A percentile compares a stretch with the other conserved stretches of the same genome.
Conservation (phyloP, 805 yeast species). For the Metschnikowia baotianmanensis region DNA sequence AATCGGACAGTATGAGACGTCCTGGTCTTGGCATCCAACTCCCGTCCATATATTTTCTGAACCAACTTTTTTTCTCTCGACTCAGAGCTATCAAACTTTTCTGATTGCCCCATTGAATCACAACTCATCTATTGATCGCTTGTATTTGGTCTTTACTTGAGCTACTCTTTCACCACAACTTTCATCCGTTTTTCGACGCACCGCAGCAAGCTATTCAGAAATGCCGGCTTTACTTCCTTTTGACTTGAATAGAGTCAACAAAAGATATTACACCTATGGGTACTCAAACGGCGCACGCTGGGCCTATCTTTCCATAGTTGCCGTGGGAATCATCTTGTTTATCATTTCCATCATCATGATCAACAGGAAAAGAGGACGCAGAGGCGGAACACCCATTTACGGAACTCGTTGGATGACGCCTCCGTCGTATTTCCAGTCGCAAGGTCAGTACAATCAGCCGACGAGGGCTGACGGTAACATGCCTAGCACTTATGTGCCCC, state of each 20-base stretch:
- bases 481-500: slow-evolving; percentile 54
- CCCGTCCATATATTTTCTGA: not conserved
- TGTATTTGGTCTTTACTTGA: no score
- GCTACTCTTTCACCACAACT: no score
- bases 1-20: not conserved
- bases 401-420: slow-evolving; percentile 90
- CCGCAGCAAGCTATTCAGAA: no score
- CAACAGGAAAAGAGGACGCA: slow-evolving; percentile 50
- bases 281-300: slow-evolving; percentile 45
- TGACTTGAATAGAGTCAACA: not conserved
- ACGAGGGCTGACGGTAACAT: slow-evolving; percentile 38
- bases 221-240: not conserved
- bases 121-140: no score
- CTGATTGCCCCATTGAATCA: no score
- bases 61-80: not conserved
- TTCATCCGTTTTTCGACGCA: no score
- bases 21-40: not conserved
- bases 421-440: slow-evolving; percentile 69
- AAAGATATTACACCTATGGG: not conserved
- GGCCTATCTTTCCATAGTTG: slow-evolving; percentile 63
- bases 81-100: no score
- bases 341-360: slow-evolving; percentile 50
- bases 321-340: slow-evolving; percentile 46
- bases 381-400: slow-evolving; percentile 57
- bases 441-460: slow-evolving; percentile 51